These are phyloP conservation scores for Cryphonectria nitschkei DNA, from an alignment of 2,329 filamentous ascomycete species.

Conservation along the genomic window DNA sequence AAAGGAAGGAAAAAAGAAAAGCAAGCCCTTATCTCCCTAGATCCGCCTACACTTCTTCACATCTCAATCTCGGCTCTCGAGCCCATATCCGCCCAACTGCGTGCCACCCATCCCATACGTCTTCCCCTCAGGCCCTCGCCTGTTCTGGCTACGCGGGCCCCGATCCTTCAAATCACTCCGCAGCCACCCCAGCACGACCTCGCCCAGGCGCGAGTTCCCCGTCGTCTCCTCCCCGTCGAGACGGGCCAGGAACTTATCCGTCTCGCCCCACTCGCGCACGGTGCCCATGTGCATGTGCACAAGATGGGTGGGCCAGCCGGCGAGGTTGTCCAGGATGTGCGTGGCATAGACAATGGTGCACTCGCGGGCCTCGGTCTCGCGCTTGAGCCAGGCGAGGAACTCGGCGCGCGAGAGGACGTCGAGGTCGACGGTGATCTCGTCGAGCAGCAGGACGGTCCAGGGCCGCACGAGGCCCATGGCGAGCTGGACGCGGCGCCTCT, in stretches of 20 bases:
- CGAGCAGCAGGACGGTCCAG: constrained; percentile 87
- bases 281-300: constrained; percentile 92
- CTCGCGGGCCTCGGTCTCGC: constrained; percentile 78
- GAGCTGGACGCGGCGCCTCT: constrained; percentile 87
- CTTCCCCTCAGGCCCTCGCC: constrained; percentile 63
- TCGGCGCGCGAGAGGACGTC: constrained; percentile 84
- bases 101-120: constrained; percentile 60
- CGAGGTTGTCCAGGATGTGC: constrained; percentile 94
- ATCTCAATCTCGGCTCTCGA: constrained; percentile 49
- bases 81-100: constrained; percentile 59
- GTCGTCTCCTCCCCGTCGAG: constrained; percentile 44
- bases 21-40: neutral
- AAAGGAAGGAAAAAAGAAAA: too few species aligned
- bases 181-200: constrained; percentile 88
- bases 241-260: constrained; percentile 68
- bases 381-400: constrained; percentile 84
- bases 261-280: constrained; percentile 82
- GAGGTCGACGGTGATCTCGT: constrained; percentile 96
- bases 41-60: constrained; percentile 26
- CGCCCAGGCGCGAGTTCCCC: constrained; percentile 83
- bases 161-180: constrained; percentile 76
- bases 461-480: constrained; percentile 93
- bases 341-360: constrained; percentile 98
- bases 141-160: constrained; percentile 70
- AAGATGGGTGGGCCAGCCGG: constrained; percentile 91